phyloP scores from a whole-genome alignment of 2,329 filamentous ascomycete species.

The Graphium sp. region DNA sequence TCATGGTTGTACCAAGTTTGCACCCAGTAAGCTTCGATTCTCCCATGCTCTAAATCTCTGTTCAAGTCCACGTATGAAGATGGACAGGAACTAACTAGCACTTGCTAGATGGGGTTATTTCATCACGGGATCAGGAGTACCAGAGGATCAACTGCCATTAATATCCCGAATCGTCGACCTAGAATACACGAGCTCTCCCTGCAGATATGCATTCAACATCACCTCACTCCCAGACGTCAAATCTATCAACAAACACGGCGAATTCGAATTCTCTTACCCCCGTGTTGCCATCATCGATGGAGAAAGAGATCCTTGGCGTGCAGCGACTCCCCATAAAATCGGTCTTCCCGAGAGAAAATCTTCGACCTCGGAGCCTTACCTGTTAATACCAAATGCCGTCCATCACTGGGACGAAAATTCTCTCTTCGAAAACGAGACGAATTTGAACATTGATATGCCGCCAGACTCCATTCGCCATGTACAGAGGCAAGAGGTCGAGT shows the following conservation, averaged over 20 bases:
- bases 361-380: conserved; percentile 49
- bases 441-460: conserved; percentile 29
- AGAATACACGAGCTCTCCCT: conserved; percentile 43
- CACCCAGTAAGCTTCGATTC: conserved; percentile 23
- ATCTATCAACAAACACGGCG: conserved; percentile 61
- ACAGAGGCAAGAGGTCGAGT: conserved; percentile 39
- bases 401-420: conserved; percentile 73
- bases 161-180: conserved; percentile 55
- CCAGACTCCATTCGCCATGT: conserved; percentile 39
- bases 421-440: conserved; percentile 45
- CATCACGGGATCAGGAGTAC: conserved; percentile 54
- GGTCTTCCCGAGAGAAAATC: conserved; percentile 37
- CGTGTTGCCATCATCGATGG: conserved; percentile 67
- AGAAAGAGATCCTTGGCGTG: conserved; percentile 64
- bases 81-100: conserved; percentile 5
- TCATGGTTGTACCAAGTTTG: conserved; percentile 36
- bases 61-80: neutral
- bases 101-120: conserved; percentile 56
- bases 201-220: conserved; percentile 54
- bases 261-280: conserved; percentile 53
- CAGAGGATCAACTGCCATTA: conserved; percentile 44
- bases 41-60: neutral
- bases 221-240: conserved; percentile 42
- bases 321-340: conserved; percentile 54
- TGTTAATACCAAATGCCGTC: conserved; percentile 57